Percentiles rank a stretch among this genome's conserved stretches.
Conservation (phyloP, 768 basidiomycete genomes). For the Hygrocybe punicea region DNA sequence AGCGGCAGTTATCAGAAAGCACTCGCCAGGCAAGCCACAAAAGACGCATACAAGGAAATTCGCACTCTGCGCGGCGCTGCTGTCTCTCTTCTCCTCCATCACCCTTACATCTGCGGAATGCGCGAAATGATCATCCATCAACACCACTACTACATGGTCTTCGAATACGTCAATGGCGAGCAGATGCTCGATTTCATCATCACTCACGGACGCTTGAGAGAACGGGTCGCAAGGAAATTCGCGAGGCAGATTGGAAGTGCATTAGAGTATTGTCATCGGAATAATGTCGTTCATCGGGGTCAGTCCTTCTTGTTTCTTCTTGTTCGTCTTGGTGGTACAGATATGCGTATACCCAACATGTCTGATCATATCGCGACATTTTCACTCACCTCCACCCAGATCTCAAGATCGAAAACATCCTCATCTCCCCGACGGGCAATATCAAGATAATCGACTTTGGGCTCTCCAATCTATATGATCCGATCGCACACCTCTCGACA, state of each 20-base stretch:
- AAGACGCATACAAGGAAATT: constrained; percentile 95
- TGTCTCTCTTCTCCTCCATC: constrained; percentile 91
- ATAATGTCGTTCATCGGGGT: constrained; percentile 96
- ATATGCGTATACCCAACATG: constrained; percentile 1
- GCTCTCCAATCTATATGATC: constrained; percentile 92
- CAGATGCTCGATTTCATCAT: constrained; percentile 99
- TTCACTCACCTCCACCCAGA: constrained; percentile 41
- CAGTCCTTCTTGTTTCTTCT: constrained; percentile 13
- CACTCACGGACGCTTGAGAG: constrained; percentile 90
- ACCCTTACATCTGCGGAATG: constrained; percentile 99
- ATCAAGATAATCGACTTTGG: constrained; percentile 99
- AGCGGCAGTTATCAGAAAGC: constrained; percentile 36
- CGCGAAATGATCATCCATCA: constrained; percentile 97
- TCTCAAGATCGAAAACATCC: constrained; percentile 99
- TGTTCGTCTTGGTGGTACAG: neutral
- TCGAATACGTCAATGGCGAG: constrained; percentile 97
- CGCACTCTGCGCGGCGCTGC: constrained; percentile 95
- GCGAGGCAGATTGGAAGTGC: constrained; percentile 96
- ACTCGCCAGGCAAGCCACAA: constrained; percentile 70
- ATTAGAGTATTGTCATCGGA: constrained; percentile 93
- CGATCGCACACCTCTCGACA: constrained; percentile 75
- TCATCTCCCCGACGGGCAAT: constrained; percentile 96
- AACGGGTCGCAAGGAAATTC: constrained; percentile 95
- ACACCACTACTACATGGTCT: constrained; percentile 99
- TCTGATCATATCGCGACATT: neutral